A percentile compares a stretch with the other conserved stretches of the same genome.
Conservation (phyloP, 805 yeast genomes). For the Hanseniaspora jakobsenii region DNA sequence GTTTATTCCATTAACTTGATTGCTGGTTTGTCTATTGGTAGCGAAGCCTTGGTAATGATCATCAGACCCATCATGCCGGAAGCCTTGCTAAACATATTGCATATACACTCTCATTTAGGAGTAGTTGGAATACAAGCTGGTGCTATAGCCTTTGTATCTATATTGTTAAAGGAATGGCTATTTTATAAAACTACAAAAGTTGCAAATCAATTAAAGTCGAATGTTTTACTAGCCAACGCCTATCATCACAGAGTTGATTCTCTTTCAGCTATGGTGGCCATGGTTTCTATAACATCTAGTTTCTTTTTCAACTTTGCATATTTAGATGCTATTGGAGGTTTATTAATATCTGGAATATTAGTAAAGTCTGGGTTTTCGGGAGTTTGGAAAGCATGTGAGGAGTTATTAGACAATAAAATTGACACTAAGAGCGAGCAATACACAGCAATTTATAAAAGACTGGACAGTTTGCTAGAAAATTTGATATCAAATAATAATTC, state of each 20-base stretch:
- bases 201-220: constrained; percentile 67
- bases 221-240: constrained; percentile 89
- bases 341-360: constrained; percentile 69
- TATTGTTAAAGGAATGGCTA: constrained; percentile 76
- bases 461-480: constrained; percentile 28
- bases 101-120: constrained; percentile 30
- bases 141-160: constrained; percentile 87
- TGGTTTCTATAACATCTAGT: constrained; percentile 77
- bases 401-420: constrained; percentile 64
- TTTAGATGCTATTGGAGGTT: constrained; percentile 87
- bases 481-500: constrained; percentile 35
- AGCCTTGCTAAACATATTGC: constrained; percentile 43
- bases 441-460: constrained; percentile 30
- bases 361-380: constrained; percentile 77
- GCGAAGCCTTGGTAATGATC: constrained; percentile 61
- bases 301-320: constrained; percentile 65
- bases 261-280: constrained; percentile 79
- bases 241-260: constrained; percentile 98
- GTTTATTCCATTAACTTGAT: constrained; percentile 71
- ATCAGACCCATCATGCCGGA: constrained; percentile 58
- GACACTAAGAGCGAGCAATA: constrained; percentile 41
- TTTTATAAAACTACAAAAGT: constrained; percentile 71
- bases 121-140: constrained; percentile 77
- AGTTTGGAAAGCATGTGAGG: constrained; percentile 54
- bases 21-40: constrained; percentile 87